A percentile compares a stretch with the other conserved stretches of the same genome.
These are phyloP conservation scores for Fusarium graminum DNA, from an alignment of 2,329 filamentous ascomycete genomes.

Conservation along the genomic window DNA sequence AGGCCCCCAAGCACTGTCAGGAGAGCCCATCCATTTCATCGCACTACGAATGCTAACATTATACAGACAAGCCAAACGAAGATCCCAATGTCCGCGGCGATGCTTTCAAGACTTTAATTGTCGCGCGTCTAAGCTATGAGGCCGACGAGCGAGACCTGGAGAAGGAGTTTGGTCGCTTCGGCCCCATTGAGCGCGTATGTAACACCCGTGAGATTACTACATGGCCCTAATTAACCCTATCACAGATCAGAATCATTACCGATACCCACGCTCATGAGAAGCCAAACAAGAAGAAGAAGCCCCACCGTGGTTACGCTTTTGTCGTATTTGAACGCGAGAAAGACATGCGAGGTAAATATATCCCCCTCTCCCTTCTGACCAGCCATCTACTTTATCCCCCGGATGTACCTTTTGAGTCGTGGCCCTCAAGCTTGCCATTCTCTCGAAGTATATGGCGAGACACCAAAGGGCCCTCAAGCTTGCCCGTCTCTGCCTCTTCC, in stretches of 20 bases:
- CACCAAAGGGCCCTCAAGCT: slow-evolving; percentile 66
- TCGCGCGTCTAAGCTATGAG: slow-evolving; percentile 90
- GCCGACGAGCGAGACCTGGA: slow-evolving; percentile 91
- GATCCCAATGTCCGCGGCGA: slow-evolving; percentile 93
- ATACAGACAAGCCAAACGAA: slow-evolving; percentile 80
- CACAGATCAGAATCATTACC: slow-evolving; percentile 86
- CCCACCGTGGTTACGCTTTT: slow-evolving; percentile 93
- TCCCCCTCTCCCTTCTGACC: slow-evolving; percentile 51
- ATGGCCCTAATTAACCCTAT: slow-evolving; percentile 32
- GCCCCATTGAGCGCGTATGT: slow-evolving; percentile 89
- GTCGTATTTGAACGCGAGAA: slow-evolving; percentile 97
- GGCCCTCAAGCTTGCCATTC: slow-evolving; percentile 60
- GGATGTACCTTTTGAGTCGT: slow-evolving; percentile 52
- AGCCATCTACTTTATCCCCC: slow-evolving; percentile 43
- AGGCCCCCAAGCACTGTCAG: slow-evolving; percentile 75
- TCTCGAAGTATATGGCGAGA: slow-evolving; percentile 61
- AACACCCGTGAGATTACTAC: slow-evolving; percentile 1
- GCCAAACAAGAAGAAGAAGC: slow-evolving; percentile 82
- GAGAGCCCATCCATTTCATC: slow-evolving; percentile 7
- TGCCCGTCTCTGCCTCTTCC: slow-evolving; percentile 62
- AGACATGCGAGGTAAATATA: slow-evolving; percentile 95
- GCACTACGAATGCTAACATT: slow-evolving; percentile 29
- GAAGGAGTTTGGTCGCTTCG: slow-evolving; percentile 92
- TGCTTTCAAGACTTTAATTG: slow-evolving; percentile 94
- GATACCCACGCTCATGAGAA: slow-evolving; percentile 78